Conservation (phyloP, 176 grass and related monocot species). For the Cenchrus purpureus region DNA sequence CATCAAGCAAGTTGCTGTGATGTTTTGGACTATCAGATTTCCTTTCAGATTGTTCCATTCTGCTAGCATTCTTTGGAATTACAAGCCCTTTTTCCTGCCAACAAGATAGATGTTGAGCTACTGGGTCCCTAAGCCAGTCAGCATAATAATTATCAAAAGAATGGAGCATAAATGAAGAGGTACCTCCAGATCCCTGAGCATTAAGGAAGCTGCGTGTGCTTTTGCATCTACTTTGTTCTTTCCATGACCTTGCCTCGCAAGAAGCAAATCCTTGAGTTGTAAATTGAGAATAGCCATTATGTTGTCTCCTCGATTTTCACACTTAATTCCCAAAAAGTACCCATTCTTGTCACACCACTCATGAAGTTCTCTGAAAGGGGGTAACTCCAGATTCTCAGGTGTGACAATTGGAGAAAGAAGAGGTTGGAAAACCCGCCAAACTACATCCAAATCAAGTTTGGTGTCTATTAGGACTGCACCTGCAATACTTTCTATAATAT, state of each 20-base stretch:
- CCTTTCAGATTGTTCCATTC: constrained; percentile 43
- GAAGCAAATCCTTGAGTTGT: constrained; percentile 69
- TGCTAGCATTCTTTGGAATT: constrained; percentile 57
- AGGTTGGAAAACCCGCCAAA: constrained; percentile 72
- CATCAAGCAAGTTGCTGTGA: constrained; percentile 34
- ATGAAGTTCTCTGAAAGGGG: constrained; percentile 73
- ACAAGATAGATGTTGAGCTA: constrained; percentile 37
- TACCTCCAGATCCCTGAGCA: constrained; percentile 89
- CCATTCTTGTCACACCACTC: constrained; percentile 72
- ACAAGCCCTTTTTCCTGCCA: constrained; percentile 62
- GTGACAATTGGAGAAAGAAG: constrained; percentile 92
- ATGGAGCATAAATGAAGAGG: constrained; percentile 26
- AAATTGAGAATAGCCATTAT: constrained; percentile 64
- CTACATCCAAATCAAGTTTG: constrained; percentile 72
- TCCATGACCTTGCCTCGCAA: constrained; percentile 60
- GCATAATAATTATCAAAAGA: constrained; percentile 23
- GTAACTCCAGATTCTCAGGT: constrained; percentile 80
- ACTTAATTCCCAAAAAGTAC: constrained; percentile 69
- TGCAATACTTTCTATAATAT: constrained; percentile 93
- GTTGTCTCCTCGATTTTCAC: constrained; percentile 55
- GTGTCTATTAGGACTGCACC: constrained; percentile 85
- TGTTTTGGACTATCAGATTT: constrained; percentile 26
- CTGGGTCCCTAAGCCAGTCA: constrained; percentile 19
- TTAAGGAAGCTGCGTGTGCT: constrained; percentile 76
- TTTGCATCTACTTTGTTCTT: constrained; percentile 74